Evolutionary conservation across 192 early-diverging fungal species (phyloP), one percentile per base, ranked within the genome.

Genomic region (Linderina pennispora): DNA sequence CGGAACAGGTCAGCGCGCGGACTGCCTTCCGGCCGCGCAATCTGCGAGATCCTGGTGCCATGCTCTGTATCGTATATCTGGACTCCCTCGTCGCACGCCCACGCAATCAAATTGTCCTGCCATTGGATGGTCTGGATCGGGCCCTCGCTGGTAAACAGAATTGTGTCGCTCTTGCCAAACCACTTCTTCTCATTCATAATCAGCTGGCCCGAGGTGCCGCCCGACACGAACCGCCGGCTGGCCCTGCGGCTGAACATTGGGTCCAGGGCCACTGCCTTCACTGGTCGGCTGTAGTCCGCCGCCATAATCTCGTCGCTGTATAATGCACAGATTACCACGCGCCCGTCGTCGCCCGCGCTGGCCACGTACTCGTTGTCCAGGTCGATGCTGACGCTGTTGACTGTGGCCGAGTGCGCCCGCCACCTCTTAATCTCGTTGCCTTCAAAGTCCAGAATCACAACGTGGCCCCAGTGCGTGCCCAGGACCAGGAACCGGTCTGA

Each of bases 321-420:
- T 11, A 97, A 67, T n/a, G 77, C 80, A 35, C 89, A 81, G 42
- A 99, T 87, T 3, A 84, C 77, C 0, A 99, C 87, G 28, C 87
- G 87, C 21, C 92, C 95, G 62, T 97, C 95, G 47, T 93, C 90
- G 18, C 88, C 87, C 3, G 94, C 89, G 59, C 86, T 92, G 8
- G 90, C 93, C 32, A 97, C 82, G 49, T 79, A 96, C 62, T 99
- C 97, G 38, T 80, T 90, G 24, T 75, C 72, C 11, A 74, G 43
- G 54, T 99, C 97, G 43, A 97, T 85, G 50, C 83, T 83, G 44
- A 99, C 61, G 43, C 86, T 80, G 50, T 85, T 94, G 4, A 99
- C 91, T 0, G 91, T 83, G 1, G 92, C 84, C 8, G 84, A 79
- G 61, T 98, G 95, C 3, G 76, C 78, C 25, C 79, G 65, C 63